Evolutionary conservation across 2,329 filamentous ascomycete species (phyloP), one percentile per base, ranked within the genome.

Genomic region (Talaromyces marneffei): DNA sequence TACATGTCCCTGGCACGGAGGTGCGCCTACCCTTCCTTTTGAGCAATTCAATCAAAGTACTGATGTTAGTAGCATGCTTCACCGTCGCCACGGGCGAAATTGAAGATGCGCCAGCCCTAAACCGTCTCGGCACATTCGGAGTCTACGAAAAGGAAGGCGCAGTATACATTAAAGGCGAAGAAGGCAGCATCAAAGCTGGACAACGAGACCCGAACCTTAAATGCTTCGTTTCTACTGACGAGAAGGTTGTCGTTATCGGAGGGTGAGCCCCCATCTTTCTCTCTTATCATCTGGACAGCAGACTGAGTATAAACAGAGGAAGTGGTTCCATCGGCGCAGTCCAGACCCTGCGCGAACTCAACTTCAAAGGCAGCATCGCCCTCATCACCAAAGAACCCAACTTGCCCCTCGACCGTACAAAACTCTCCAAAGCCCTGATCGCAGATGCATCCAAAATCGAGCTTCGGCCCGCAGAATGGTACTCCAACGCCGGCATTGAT

Each of bases 1-100:
- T 64, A 96, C 91, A 6, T 99, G 94, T 74, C 92, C 93, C 3
- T 97, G 94, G 94, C 93, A 97, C 74, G 93, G 93, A 79, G 91
- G 91, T 94, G 73, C 66, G 81, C 74, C 29, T 56, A n/a, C 18
- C 52, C 16, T n/a, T n/a, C n/a, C 53, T 14, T n/a, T 29, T 14
- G 29, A 52, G 20, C 4, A 23, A 14, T 12, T 20, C 29, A 33
- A 20, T 1, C 5, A 4, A 14, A 52, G 29, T 35, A 23, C 29
- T 52, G 5, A 52, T 23, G 18, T 2, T 7, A 44, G 57, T 65
- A 92, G 94, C 94, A 61, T 99, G 94, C 80, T 99, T 97, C 79
- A 94, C 91, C 65, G 86, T 91, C 65, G 83, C 84, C 60, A 95
- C 89, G 5, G 94, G 94, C 58, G 94, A 99, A 69, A 90, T 97